These are phyloP conservation scores for Umbelopsis vinacea DNA, from an alignment of 192 early-diverging fungal species.

Conservation along the genomic window DNA sequence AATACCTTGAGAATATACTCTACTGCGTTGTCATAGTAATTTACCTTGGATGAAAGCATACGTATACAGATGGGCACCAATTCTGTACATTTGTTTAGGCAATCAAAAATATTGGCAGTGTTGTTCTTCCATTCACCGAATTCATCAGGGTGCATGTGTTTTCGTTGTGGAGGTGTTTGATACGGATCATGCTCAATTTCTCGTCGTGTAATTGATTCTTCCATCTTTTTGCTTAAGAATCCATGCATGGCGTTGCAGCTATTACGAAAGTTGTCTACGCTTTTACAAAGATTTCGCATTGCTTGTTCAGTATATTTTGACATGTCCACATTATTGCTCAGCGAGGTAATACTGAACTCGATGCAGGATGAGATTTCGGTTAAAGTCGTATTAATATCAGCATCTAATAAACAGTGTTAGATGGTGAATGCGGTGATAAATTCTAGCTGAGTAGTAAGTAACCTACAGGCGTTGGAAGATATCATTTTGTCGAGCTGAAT, in stretches of 20 bases:
- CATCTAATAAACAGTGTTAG: slow-evolving; percentile 2
- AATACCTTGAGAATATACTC: neutral
- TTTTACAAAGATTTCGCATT: slow-evolving; percentile 26
- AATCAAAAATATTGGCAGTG: slow-evolving; percentile 4
- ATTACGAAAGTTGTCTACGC: slow-evolving; percentile 21
- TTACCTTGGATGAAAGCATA: slow-evolving; percentile 26
- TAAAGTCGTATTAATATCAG: slow-evolving; percentile 28
- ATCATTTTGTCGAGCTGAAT: slow-evolving; percentile 32
- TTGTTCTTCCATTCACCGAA: slow-evolving; percentile 26
- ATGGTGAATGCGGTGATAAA: neutral
- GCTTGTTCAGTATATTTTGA: slow-evolving; percentile 29
- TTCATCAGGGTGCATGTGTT: slow-evolving; percentile 12
- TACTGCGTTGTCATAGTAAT: neutral
- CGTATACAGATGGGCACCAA: slow-evolving; percentile 21
- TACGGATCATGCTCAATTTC: slow-evolving; percentile 23
- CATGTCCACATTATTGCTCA: neutral
- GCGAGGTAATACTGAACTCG: neutral
- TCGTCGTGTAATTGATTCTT: slow-evolving; percentile 17
- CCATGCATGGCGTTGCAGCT: slow-evolving; percentile 17
- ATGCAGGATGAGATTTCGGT: slow-evolving; percentile 24
- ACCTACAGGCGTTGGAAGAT: slow-evolving; percentile 25
- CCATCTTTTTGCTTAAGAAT: slow-evolving; percentile 16
- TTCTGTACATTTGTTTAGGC: slow-evolving; percentile 22
- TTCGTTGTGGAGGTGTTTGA: slow-evolving; percentile 25
- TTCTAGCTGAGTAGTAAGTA: neutral